Base-by-base conservation (phyloP, 2,329 filamentous ascomycete species). In the Biscogniauxia sp. region DNA sequence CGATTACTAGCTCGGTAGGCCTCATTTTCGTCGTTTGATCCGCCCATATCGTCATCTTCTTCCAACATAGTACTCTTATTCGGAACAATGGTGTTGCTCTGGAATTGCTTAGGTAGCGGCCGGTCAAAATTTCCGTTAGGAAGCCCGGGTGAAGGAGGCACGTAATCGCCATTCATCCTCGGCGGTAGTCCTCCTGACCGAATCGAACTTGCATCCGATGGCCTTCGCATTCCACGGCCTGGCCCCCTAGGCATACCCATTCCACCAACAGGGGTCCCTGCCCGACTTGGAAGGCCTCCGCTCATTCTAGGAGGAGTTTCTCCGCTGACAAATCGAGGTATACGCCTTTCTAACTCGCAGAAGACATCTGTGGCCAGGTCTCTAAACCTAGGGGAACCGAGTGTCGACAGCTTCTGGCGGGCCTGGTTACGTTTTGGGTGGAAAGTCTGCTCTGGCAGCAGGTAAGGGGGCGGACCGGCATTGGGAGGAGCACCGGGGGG, bases 31-130 rank as follows among this genome's bases (percentile, higher is more conserved):
- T 81, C 79, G 62, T 87, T 72, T 54, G 84, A 85, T 17, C 84
- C 83, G 20, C 77, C 78, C 20, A 81, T 82, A 65, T 92, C 91
- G 68, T 96, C 93, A 66, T 96, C 93, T 73, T 98, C 95, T 75
- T 99, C 95, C 1, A 98, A 87, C 88, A 98, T 93, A 0, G 91
- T 97, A 70, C 94, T 96, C 78, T 98, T 99, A 73, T 97, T 98
- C 0, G 95, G 95, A 32, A 98, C 90, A 70, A 98, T 96, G 0
- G 93, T 98, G 73, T 96, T 98, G 73, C 90, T 94, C 73, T 97
- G 93, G 66, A 96, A 93, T 45, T 93, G 93, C 73, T 96, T 97
- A 17, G 91, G 90, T 66, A 91, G 85, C 4, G 93, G 93, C 53
- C 91, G 84, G 51, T 89, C 88, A 65, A 87, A 90, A 56, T 90